These are phyloP conservation scores for Aspergillus niger DNA, from an alignment of 2,329 filamentous ascomycete species.

Conservation along the genomic window DNA sequence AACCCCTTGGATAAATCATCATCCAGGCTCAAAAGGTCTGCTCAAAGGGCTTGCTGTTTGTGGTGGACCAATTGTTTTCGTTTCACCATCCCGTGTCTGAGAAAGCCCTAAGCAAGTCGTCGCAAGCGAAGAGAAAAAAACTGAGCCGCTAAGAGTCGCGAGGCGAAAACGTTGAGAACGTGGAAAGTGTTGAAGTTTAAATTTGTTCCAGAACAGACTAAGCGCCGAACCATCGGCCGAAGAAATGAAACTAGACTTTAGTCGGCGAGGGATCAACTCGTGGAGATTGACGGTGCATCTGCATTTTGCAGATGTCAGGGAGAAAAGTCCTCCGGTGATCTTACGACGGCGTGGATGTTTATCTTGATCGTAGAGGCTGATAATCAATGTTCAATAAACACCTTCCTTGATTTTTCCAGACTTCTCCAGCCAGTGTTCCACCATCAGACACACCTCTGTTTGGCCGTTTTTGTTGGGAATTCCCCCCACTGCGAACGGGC, in stretches of 20 bases:
- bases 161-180: slow-evolving; percentile 6
- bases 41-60: background rate
- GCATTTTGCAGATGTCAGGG: no score
- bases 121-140: background rate
- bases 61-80: background rate
- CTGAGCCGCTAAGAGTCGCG: background rate
- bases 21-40: background rate
- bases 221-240: background rate
- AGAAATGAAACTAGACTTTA: background rate
- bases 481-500: slow-evolving; percentile 1
- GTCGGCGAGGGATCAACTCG: background rate
- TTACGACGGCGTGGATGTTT: background rate
- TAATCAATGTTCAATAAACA: background rate
- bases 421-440: background rate
- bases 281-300: background rate
- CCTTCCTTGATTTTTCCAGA: background rate
- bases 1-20: background rate
- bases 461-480: background rate
- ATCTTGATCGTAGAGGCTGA: background rate
- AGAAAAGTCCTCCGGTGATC: no score
- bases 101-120: background rate
- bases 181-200: slow-evolving; percentile 9
- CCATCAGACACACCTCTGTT: background rate
- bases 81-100: background rate
- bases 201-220: background rate